Conservation (phyloP, 1,284 basidiomycete species). For the Mycosarcoma maydis region DNA sequence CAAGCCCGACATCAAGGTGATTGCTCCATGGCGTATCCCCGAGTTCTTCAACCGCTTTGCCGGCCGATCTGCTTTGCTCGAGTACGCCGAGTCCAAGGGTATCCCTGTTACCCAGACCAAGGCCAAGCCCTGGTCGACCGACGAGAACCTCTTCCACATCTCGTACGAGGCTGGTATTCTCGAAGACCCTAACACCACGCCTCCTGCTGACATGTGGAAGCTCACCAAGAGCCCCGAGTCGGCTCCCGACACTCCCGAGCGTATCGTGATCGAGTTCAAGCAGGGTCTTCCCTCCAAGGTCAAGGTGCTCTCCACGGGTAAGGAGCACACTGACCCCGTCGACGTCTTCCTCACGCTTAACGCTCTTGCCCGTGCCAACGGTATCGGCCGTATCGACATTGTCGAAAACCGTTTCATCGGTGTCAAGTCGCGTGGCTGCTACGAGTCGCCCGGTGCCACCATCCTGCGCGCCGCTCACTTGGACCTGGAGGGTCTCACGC, state of each 20-base stretch:
- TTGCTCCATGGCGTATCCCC: constrained; percentile 96
- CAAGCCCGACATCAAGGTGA: constrained; percentile 97
- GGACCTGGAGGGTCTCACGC: constrained; percentile 94
- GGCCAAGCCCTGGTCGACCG: constrained; percentile 97
- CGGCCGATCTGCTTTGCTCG: constrained; percentile 89
- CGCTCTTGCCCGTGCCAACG: constrained; percentile 90
- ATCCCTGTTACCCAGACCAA: constrained; percentile 96
- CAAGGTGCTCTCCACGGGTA: constrained; percentile 53
- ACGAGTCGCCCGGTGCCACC: constrained; percentile 95
- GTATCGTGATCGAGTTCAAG: constrained; percentile 76
- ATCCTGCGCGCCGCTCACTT: constrained; percentile 95
- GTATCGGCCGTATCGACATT: constrained; percentile 95
- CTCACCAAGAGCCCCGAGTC: constrained; percentile 85
- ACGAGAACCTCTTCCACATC: constrained; percentile 98
- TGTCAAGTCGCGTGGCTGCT: constrained; percentile 98
- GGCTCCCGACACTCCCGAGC: constrained; percentile 83
- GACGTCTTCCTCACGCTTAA: constrained; percentile 95
- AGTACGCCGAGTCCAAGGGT: constrained; percentile 85
- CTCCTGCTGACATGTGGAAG: constrained; percentile 99
- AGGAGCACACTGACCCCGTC: constrained; percentile 80
- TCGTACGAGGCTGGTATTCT: constrained; percentile 99
- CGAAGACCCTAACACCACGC: constrained; percentile 94
- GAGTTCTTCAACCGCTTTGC: constrained; percentile 98
- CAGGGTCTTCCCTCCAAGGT: constrained; percentile 75
- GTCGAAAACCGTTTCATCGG: constrained; percentile 99